A percentile compares a stretch with the other conserved stretches of the same genome.
Conservation (phyloP, 2,329 filamentous ascomycete genomes). For the Alternaria triticimaculans region DNA sequence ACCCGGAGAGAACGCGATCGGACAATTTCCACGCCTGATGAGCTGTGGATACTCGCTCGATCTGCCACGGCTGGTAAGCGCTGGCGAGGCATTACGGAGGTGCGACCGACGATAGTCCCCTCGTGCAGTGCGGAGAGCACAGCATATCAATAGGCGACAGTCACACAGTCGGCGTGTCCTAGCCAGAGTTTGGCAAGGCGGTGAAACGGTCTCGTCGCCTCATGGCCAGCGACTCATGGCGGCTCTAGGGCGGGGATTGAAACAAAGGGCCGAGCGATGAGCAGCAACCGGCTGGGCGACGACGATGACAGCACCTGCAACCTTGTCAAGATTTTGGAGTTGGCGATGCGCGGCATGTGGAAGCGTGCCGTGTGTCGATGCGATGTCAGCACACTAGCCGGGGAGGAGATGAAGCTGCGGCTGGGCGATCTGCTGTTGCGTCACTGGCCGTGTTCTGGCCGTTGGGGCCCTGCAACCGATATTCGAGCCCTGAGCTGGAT, state of each 20-base stretch:
- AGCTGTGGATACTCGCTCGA: slow-evolving; percentile 2
- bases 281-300: slow-evolving; percentile 2
- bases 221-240: slow-evolving; percentile 24
- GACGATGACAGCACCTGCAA: neutral
- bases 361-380: slow-evolving; percentile 7
- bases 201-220: slow-evolving; percentile 30
- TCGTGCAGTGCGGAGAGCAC: slow-evolving; percentile 31
- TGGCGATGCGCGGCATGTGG: slow-evolving; percentile 6
- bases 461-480: slow-evolving; percentile 4
- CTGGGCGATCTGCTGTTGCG: slow-evolving; percentile 9
- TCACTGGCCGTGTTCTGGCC: slow-evolving; percentile 13
- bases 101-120: slow-evolving; percentile 28
- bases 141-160: slow-evolving; percentile 30
- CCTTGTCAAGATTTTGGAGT: slow-evolving; percentile 1
- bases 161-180: slow-evolving; percentile 30
- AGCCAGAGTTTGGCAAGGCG: slow-evolving; percentile 25
- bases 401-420: slow-evolving; percentile 11
- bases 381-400: slow-evolving; percentile 12
- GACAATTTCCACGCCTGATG: slow-evolving; percentile 1
- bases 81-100: slow-evolving; percentile 12
- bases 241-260: slow-evolving; percentile 24
- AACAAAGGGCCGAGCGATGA: slow-evolving; percentile 18
- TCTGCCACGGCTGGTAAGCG: slow-evolving; percentile 7
- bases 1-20: neutral
- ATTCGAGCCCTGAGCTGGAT: neutral